A percentile compares a stretch with the other conserved stretches of the same genome.
These are phyloP conservation scores for Pestalotiopsis sp. DNA, from an alignment of 2,329 filamentous ascomycete genomes.

Conservation along the genomic window DNA sequence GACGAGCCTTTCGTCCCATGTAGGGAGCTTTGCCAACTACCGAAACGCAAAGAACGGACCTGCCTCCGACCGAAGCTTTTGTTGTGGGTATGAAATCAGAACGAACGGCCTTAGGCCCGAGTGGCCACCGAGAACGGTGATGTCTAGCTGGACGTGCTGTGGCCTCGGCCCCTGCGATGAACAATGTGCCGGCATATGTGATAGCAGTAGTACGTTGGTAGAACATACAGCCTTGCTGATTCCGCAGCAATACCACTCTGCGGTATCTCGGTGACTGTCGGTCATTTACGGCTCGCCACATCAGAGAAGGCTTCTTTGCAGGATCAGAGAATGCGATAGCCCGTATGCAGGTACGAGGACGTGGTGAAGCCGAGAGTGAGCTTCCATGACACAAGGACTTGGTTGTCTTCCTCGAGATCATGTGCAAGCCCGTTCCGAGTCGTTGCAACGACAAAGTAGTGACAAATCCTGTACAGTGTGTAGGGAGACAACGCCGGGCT, in stretches of 20 bases:
- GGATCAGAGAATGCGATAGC: neutral
- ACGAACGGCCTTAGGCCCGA: neutral
- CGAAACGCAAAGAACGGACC: neutral
- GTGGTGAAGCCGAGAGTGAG: neutral
- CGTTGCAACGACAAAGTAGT: neutral
- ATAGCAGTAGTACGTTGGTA: neutral
- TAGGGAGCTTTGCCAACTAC: neutral
- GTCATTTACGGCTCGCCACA: neutral
- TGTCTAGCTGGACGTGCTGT: neutral
- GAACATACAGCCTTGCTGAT: neutral
- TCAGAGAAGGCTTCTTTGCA: neutral
- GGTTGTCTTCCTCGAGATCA: neutral
- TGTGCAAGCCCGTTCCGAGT: neutral
- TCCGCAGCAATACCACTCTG: neutral
- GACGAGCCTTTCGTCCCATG: neutral
- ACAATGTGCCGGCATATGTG: neutral
- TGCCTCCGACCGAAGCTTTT: neutral
- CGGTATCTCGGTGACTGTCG: neutral
- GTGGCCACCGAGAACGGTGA: neutral
- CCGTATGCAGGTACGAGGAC: conserved; percentile 6
- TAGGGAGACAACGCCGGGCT: neutral
- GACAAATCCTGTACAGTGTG: neutral
- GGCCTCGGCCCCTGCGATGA: neutral
- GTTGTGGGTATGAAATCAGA: neutral
- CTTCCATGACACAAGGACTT: neutral